phyloP scores from a whole-genome alignment of 768 basidiomycete genomes.

The Dentipellis fragilis region DNA sequence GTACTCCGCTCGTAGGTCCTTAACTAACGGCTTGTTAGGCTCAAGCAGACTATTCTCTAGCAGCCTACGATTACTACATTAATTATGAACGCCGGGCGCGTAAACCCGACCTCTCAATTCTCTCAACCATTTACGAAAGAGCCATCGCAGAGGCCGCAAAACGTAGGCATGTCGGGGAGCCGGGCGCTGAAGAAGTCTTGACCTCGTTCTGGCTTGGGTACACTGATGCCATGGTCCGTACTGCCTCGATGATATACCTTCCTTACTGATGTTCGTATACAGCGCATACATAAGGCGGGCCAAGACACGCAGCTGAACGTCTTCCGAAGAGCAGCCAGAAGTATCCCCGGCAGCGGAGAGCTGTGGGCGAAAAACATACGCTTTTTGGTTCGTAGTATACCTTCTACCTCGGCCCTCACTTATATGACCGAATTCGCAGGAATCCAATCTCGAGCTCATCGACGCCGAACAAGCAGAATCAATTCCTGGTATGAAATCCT shows the following conservation, averaged over 20 bases:
- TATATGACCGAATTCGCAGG: background rate
- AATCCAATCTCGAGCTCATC: constrained; percentile 1
- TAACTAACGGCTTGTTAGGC: constrained; percentile 12
- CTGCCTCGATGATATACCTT: background rate
- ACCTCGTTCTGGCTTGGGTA: constrained; percentile 68
- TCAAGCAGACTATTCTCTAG: constrained; percentile 31
- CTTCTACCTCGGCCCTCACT: too few relatives aligned
- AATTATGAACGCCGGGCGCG: constrained; percentile 51
- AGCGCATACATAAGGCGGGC: constrained; percentile 40
- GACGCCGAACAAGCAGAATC: constrained; percentile 8
- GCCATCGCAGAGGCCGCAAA: constrained; percentile 66
- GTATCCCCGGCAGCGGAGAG: constrained; percentile 68
- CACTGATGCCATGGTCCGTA: constrained; percentile 55
- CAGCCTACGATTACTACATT: constrained; percentile 54
- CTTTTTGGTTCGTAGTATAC: constrained; percentile 38
- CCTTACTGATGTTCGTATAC: background rate
- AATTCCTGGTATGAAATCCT: constrained; percentile 4
- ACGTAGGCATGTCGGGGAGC: constrained; percentile 42
- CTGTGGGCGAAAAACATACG: constrained; percentile 74
- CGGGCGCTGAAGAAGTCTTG: constrained; percentile 46
- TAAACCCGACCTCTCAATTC: constrained; percentile 45
- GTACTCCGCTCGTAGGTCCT: background rate
- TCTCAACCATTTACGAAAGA: constrained; percentile 59
- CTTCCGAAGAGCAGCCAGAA: constrained; percentile 52
- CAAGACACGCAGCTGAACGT: constrained; percentile 31